A percentile compares a stretch with the other conserved stretches of the same genome.
These are phyloP conservation scores for Suillus subaureus DNA, from an alignment of 768 basidiomycete species.

Conservation along the genomic window DNA sequence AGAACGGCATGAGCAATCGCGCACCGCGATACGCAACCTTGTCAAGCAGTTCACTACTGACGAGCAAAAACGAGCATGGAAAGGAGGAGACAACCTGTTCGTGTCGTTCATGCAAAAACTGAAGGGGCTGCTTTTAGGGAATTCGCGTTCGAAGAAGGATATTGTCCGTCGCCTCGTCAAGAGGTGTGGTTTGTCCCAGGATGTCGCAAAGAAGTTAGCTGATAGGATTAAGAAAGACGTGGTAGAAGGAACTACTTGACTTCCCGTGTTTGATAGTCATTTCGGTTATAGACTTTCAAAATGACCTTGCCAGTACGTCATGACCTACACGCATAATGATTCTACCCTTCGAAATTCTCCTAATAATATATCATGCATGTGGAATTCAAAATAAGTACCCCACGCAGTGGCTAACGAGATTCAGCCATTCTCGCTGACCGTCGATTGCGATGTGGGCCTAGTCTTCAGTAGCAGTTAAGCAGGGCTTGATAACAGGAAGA, in stretches of 20 bases:
- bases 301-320: not conserved
- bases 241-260: not conserved
- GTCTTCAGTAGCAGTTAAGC: too few species aligned
- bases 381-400: too few species aligned
- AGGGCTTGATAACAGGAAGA: too few species aligned
- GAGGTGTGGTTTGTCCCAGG: conserved; percentile 26
- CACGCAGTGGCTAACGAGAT: too few species aligned
- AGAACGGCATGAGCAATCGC: conserved; percentile 32
- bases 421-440: too few species aligned
- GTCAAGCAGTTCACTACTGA: conserved; percentile 24
- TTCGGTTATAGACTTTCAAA: not conserved
- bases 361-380: too few species aligned
- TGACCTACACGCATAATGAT: too few species aligned
- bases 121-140: conserved; percentile 18
- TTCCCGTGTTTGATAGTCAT: not conserved
- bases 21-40: conserved; percentile 21
- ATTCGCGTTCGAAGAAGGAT: conserved; percentile 23
- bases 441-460: too few species aligned
- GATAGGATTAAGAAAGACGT: not conserved
- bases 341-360: too few species aligned
- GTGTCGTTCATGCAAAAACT: conserved; percentile 21
- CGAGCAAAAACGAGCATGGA: conserved; percentile 27
- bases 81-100: conserved; percentile 19
- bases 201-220: conserved; percentile 18
- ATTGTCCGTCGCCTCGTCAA: conserved; percentile 27